Conservation (phyloP, 345 rosid species). For the Gossypium rotundifolium region DNA sequence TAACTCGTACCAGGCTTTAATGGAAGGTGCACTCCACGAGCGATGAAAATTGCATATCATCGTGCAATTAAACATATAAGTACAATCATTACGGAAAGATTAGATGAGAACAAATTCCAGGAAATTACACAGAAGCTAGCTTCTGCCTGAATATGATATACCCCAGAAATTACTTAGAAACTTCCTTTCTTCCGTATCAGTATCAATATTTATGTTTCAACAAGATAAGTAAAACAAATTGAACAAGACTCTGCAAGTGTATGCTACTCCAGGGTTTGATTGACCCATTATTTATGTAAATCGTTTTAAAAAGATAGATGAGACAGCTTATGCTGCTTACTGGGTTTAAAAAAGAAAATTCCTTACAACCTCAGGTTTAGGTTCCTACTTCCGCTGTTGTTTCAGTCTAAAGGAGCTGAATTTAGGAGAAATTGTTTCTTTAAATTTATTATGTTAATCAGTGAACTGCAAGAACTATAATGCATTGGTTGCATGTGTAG, state of each 20-base stretch:
- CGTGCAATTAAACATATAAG: neutral
- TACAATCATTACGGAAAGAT: neutral
- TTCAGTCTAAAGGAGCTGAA: too few relatives aligned
- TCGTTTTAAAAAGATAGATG: neutral
- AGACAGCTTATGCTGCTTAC: too few relatives aligned
- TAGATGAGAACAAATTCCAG: neutral
- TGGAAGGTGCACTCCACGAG: neutral
- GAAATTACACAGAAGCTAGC: slow-evolving; percentile 3
- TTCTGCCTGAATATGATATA: neutral
- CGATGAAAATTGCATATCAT: neutral
- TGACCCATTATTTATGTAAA: neutral
- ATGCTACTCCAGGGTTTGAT: neutral
- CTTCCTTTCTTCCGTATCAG: neutral
- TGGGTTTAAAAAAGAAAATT: too few relatives aligned
- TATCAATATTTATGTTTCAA: neutral
- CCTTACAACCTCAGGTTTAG: too few relatives aligned
- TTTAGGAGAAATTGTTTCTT: too few relatives aligned
- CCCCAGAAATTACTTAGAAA: neutral
- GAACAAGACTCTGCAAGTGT: neutral
- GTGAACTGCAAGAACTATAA: too few relatives aligned
- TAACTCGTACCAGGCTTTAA: neutral
- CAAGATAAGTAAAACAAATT: neutral
- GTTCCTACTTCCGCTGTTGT: too few relatives aligned
- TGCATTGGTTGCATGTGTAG: too few relatives aligned
- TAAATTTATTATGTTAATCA: too few relatives aligned